phyloP scores from a whole-genome alignment of 1,284 basidiomycete genomes.

The Cronartium quercuum region DNA sequence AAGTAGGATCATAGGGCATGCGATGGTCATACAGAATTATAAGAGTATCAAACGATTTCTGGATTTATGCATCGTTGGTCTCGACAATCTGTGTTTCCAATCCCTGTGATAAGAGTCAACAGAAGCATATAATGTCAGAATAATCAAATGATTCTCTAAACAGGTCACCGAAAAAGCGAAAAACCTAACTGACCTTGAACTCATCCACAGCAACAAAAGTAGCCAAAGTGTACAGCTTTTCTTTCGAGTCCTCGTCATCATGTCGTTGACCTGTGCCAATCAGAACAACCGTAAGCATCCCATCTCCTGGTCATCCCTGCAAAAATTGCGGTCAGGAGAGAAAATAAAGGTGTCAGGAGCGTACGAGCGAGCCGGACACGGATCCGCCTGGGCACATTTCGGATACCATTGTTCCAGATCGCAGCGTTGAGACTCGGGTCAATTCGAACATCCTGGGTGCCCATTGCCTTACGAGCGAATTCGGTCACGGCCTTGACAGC shows the following conservation, averaged over 20 bases:
- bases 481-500: slow-evolving; percentile 84
- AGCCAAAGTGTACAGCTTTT: slow-evolving; percentile 91
- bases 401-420: slow-evolving; percentile 80
- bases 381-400: slow-evolving; percentile 80
- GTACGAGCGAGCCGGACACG: slow-evolving; percentile 85
- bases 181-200: slow-evolving; percentile 58
- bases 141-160: not conserved
- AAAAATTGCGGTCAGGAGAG: not conserved
- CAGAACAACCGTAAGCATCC: slow-evolving; percentile 19
- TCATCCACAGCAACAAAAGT: slow-evolving; percentile 63
- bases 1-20: no score
- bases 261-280: slow-evolving; percentile 66
- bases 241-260: slow-evolving; percentile 92
- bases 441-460: slow-evolving; percentile 80
- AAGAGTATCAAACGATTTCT: not conserved
- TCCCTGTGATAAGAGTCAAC: slow-evolving; percentile 54
- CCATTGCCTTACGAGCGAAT: slow-evolving; percentile 89
- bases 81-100: slow-evolving; percentile 75
- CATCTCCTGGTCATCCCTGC: not conserved
- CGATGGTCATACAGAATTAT: not conserved
- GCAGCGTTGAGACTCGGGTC: slow-evolving; percentile 91
- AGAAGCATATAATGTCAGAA: slow-evolving; percentile 18
- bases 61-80: slow-evolving; percentile 47
- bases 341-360: slow-evolving; percentile 49
- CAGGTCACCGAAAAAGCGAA: not conserved